Base-by-base conservation (phyloP, 2,329 filamentous ascomycete genomes). In the Curvularia verruculosa region DNA sequence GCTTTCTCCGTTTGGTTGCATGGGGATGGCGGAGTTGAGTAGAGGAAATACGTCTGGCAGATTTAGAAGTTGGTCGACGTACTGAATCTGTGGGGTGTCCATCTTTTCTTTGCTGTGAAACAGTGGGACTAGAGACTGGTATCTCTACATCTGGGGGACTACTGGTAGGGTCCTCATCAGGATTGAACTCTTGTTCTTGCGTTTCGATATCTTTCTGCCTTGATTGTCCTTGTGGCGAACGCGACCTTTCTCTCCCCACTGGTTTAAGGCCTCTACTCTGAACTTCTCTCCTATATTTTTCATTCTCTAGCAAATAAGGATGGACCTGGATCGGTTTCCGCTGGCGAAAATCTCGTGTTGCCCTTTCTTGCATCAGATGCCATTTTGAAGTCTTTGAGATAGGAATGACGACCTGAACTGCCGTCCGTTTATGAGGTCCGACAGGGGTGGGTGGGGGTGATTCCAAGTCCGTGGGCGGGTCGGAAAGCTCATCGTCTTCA, bases 271-370 rank as follows among this genome's bases (percentile, higher is more conserved):
- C 81, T 52, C 78, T 69, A 41, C 77, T 76, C 60, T 75, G 75
- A 28, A 78, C 76, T 47, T 78, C 75, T 56, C 74, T 74, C 23
- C 77, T 73, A 60, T 82, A 81, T 34, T 73, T 67, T 48, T 79
- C 77, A 19, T 74, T 74, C 47, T 82, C 80, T 21, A 81, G 61
- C 21, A 77, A 64, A 58, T 82, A 83, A 2, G 81, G 81, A 68
- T 82, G 78, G 26, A 83, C 62, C 60, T 83, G 81, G 45, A 81
- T 81, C 13, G 80, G 77, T 45, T 80, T 80, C 9, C 81, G 71
- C 44, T 77, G 67, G n/a, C 81, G 73, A 21, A 82, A 71, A 8
- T 70, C 76, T 39, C 79, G 71, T 28, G 53, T 58, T 31, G 59
- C 49, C 37, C 57, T 62, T 15, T 69, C 54, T 18, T 65, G 63